phyloP scores from a whole-genome alignment of 805 yeast species.

The Yarrowia deformans region DNA sequence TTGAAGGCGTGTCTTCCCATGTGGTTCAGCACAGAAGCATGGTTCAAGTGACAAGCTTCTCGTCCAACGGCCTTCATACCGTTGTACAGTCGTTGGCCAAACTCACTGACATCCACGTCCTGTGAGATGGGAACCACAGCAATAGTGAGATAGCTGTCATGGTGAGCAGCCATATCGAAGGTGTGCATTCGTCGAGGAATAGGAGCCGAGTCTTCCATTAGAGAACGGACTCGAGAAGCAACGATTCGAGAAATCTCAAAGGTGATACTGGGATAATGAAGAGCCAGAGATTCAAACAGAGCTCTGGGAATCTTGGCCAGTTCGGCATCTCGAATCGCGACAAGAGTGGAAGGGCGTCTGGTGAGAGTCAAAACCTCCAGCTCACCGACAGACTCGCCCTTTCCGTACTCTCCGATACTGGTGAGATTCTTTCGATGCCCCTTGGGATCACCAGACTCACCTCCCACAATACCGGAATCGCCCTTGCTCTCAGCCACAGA shows the following conservation, averaged over 20 bases:
- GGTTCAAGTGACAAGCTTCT: constrained; percentile 79
- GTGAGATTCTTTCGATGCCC: constrained; percentile 40
- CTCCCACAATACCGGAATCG: constrained; percentile 9
- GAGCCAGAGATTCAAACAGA: constrained; percentile 81
- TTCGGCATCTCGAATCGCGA: constrained; percentile 93
- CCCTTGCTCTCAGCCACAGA: constrained; percentile 53
- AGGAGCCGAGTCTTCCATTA: constrained; percentile 40
- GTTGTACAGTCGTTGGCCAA: constrained; percentile 74
- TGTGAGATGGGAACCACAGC: constrained; percentile 79
- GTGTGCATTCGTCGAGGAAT: constrained; percentile 36
- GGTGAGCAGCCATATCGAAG: constrained; percentile 25
- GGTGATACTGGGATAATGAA: constrained; percentile 88
- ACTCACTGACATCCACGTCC: constrained; percentile 86
- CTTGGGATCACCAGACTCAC: constrained; percentile 25
- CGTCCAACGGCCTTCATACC: constrained; percentile 77
- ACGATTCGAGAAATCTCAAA: constrained; percentile 87
- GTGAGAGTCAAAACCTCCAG: constrained; percentile 89
- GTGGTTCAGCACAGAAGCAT: constrained; percentile 77
- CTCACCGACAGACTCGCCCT: constrained; percentile 94
- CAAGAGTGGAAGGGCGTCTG: constrained; percentile 69
- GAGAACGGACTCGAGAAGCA: constrained; percentile 59
- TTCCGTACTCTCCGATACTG: constrained; percentile 80
- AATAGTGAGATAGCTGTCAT: constrained; percentile 68
- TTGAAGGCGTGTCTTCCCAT: constrained; percentile 94
- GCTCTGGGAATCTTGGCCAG: constrained; percentile 91